Conservation (phyloP, 352 stramenopile species). For the Phytopythium delawarense region DNA sequence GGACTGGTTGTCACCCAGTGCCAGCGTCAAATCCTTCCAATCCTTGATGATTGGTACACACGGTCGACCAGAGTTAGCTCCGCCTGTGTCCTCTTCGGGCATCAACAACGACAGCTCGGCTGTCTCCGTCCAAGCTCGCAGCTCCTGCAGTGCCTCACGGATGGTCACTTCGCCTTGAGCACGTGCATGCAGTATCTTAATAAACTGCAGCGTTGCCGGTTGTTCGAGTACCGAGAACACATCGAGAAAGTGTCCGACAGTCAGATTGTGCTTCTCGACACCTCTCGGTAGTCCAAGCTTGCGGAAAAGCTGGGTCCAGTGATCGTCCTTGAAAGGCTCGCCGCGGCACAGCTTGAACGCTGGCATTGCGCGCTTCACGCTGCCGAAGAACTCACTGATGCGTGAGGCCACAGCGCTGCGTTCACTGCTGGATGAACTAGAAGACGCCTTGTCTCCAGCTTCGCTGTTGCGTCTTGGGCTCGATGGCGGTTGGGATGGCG, state of each 20-base stretch:
- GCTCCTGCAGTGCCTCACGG: constrained; percentile 91
- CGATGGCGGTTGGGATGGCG: not conserved
- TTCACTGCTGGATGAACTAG: constrained; percentile 9
- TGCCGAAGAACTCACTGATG: constrained; percentile 72
- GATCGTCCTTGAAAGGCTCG: constrained; percentile 95
- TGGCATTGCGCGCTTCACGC: constrained; percentile 88
- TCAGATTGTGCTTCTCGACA: constrained; percentile 87
- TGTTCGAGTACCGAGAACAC: constrained; percentile 69
- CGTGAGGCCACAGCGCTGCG: constrained; percentile 67
- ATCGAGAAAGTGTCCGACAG: constrained; percentile 90
- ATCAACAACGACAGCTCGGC: constrained; percentile 85
- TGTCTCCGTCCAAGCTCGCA: constrained; percentile 91
- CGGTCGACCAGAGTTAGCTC: constrained; percentile 8
- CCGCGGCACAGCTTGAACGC: constrained; percentile 92
- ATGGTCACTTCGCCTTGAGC: constrained; percentile 94
- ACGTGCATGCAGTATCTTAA: constrained; percentile 90
- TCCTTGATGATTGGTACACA: constrained; percentile 92
- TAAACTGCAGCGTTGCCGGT: constrained; percentile 87
- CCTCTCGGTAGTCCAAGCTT: constrained; percentile 87
- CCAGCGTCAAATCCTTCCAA: constrained; percentile 94
- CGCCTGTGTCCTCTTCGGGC: constrained; percentile 78
- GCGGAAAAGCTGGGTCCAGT: constrained; percentile 92
- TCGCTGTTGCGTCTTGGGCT: constrained; percentile 4
- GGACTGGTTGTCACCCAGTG: constrained; percentile 94
- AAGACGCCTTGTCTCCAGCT: too few species aligned